These are phyloP conservation scores for Escallonia herrerae DNA, from an alignment of 129 eudicot species.

Conservation along the genomic window DNA sequence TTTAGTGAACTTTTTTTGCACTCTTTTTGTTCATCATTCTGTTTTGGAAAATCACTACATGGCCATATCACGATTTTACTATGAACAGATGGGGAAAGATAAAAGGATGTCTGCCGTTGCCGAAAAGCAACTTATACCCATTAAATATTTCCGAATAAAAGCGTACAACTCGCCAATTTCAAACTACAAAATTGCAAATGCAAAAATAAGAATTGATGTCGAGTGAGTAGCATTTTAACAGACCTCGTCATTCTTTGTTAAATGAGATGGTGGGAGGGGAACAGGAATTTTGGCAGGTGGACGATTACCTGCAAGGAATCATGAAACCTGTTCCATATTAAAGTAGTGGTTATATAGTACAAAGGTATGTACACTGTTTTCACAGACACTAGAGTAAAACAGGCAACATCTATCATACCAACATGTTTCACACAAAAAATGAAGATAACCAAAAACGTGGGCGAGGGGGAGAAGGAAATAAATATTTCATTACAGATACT, in stretches of 20 bases:
- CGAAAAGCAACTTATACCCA: too few relatives aligned
- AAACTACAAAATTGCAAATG: too few relatives aligned
- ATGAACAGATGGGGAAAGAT: too few relatives aligned
- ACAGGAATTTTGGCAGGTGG: constrained; percentile 97
- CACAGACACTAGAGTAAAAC: not conserved
- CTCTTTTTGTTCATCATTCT: too few relatives aligned
- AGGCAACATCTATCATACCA: not conserved
- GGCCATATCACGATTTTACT: too few relatives aligned
- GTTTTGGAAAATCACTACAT: too few relatives aligned
- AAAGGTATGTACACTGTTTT: not conserved
- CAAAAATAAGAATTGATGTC: too few relatives aligned
- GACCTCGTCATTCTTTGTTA: constrained; percentile 64
- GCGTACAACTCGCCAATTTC: too few relatives aligned
- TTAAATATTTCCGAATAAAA: too few relatives aligned
- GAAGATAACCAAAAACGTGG: not conserved
- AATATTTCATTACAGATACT: constrained; percentile 18
- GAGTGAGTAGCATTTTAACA: not conserved
- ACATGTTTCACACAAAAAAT: not conserved
- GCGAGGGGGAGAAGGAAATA: constrained; percentile 7
- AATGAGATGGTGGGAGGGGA: constrained; percentile 75
- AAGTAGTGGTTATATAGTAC: not conserved
- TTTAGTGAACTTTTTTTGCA: too few relatives aligned
- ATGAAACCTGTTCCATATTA: constrained; percentile 1
- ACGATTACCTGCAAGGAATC: constrained; percentile 58
- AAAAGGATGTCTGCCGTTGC: too few relatives aligned